Conservation (phyloP, 2,329 filamentous ascomycete species). For the Niveomyces coronatus region DNA sequence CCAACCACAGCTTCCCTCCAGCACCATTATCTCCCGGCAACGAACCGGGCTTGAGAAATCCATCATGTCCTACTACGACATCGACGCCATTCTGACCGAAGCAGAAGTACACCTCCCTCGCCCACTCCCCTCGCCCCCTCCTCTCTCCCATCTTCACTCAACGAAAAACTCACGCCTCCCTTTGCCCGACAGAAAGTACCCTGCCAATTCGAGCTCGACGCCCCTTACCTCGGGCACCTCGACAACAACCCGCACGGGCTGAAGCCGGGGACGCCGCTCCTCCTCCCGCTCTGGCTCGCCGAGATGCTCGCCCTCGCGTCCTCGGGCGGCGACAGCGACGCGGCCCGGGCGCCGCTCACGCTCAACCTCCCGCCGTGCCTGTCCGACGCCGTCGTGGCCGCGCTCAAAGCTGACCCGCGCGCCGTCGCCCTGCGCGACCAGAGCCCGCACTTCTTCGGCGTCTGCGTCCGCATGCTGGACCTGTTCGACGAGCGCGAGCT, state of each 20-base stretch:
- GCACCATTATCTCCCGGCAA: too few species aligned
- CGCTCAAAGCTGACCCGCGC: constrained; percentile 80
- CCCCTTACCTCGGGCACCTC: constrained; percentile 78
- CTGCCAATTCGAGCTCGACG: constrained; percentile 85
- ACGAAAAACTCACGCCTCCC: background rate
- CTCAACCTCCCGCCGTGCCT: constrained; percentile 75
- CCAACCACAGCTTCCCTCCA: background rate
- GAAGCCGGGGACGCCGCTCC: constrained; percentile 68
- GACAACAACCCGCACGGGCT: constrained; percentile 67
- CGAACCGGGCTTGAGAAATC: too few species aligned
- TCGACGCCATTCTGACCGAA: constrained; percentile 76
- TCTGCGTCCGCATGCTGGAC: constrained; percentile 78
- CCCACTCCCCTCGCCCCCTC: too few species aligned
- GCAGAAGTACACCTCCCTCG: constrained; percentile 69
- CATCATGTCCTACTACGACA: constrained; percentile 68
- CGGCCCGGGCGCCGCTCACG: constrained; percentile 57
- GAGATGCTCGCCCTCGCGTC: constrained; percentile 78
- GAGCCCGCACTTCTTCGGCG: constrained; percentile 77
- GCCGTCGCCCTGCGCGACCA: constrained; percentile 76
- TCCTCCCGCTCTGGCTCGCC: constrained; percentile 86
- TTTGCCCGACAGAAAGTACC: constrained; percentile 64
- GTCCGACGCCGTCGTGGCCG: constrained; percentile 71
- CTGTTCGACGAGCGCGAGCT: constrained; percentile 76
- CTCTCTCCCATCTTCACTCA: too few species aligned
- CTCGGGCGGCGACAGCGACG: constrained; percentile 29